Evolutionary conservation across 495 filamentous ascomycete genomes (phyloP), one percentile per base, ranked within the genome.

Genomic region (Glarea lozoyensis): DNA sequence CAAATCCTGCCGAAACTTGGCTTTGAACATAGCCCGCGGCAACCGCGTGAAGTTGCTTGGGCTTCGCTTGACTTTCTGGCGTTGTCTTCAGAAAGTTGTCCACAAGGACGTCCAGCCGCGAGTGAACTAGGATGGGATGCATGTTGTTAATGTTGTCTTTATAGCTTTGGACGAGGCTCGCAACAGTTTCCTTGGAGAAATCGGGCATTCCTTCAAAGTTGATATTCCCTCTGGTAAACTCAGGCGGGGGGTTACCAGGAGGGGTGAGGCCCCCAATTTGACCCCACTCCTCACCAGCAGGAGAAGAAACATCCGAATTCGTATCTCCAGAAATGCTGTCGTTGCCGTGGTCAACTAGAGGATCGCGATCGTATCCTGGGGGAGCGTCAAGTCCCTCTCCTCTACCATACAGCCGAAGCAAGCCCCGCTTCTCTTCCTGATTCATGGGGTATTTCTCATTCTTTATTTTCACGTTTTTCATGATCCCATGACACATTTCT

Each of bases 61-160:
- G 44, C 22, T 39, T 52, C 10, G 33, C 24, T 17, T 37, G 37
- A 9, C 29, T 32, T 7, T 52, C 51, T 3, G 50, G 54, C 7
- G 49, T 50, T 2, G 33, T 23, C 24, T 43, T 55, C 34, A 77
- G 45, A 36, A 77, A 75, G 23, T 61, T 41, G 23, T 62, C 65
- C 1, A 74, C 66, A 58, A 74, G 67, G 1, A 63, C 66, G 24
- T 73, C 52, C 3, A 79, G 62, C 48, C 67, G 61, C 16, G 52
- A 55, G 12, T 66, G 66, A 4, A 66, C 57, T 27, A 98, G 70
- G 55, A 97, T 88, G 10, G 92, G 92, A 59, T 97, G 92, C 58
- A 98, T 76, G 41, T 78, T 84, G 52, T 94, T 83, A 29, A 98
- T 82, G 55, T 93, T 73, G 3, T 79, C 59, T 54, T 88, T 63